Base-by-base conservation (phyloP, 306 rosid species). In the Quercus alba region DNA sequence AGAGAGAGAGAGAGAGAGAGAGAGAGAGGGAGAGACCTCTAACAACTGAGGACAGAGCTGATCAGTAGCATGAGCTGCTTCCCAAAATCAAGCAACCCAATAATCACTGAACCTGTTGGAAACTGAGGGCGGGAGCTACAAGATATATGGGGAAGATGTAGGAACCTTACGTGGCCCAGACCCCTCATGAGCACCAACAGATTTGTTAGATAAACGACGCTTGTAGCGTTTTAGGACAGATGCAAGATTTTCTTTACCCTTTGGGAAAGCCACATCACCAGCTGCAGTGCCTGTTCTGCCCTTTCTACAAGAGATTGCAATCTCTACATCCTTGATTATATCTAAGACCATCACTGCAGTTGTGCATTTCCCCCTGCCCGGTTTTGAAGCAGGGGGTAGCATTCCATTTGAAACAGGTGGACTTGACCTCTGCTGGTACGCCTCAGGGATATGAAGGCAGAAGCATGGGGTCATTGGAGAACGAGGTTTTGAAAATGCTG, bases 241-340 rank as follows among this genome's bases (percentile, higher is more conserved):
- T 0, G 94, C 91, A 79, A 96, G 79, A 82, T 93, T 96, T 72
- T 90, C 93, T 82, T 91, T 96, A 63, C 98, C 99, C 85, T n/a
- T 89, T 0, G 99, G 99, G 85, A 93, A 93, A 55, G 99, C 99
- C 49, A 95, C 98, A 19, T 93, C 98, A 13, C 99, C 99, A 0
- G 98, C 99, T 20, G 93, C 97, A 19, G 99, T 96, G 61, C 99
- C 98, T 0, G 91, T 87, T n/a, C 97, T 93, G 58, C 99, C 99
- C 88, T 87, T 93, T 33, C 99, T 73, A 84, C 79, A 82, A 62
- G 94, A 89, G 75, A 96, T 89, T 1, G 98, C 94, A 5, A 67
- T 81, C 82, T 96, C 98, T 79, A 96, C 99, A 56, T 93, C 98
- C 87, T 91, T 96, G 82, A 93, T 84, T 70, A 85, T 82, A 55